Base-by-base conservation (phyloP, 768 basidiomycete species). In the Rhizopogon salebrosus region DNA sequence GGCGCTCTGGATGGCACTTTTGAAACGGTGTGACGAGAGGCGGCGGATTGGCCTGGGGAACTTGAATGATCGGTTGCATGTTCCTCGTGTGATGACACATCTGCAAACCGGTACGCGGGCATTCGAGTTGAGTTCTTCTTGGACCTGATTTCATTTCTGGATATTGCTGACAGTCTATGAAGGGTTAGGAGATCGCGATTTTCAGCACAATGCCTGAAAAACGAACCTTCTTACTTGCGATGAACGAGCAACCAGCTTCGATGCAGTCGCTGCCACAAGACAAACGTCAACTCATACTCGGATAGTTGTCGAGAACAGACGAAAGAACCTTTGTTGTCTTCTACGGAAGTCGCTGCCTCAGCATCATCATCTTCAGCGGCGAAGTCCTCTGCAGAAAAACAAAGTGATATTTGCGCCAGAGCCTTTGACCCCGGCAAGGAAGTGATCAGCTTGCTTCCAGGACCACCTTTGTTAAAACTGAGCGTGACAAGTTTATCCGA, bases 61-160 rank as follows among this genome's bases (percentile, higher is more conserved):
- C 49, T 23, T 59, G 55, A 18, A 56, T 37, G 43, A 29, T 57
- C 34, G 36, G 41, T 5, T 41, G 13, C 27, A 4, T 22, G 40
- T 20, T 36, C 51, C 50, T 65, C 56, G 2, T 16, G 14, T 23
- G 57, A 39, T 35, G 39, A 36, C 51, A 57, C 24, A 57, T 52
- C 49, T 65, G 37, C 65, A 53, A 37, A 53, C 63, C 46, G 63
- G 41, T 54, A 61, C 54, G 36, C 53, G 57, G 48, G 63, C 55
- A 53, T 62, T 64, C 29, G 71, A 52, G 39, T 74, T 80, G 46
- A 97, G 77, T 62, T 93, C 95, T 70, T 87, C 87, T 70, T 95
- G 92, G 9, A 95, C 91, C 72, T 87, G 87, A 65, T 95, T 98
- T 97, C 95, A 99, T 66, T 98, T 98, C 62, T 80, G 85, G 64